Conservation (phyloP, 1,284 basidiomycete species). For the Heterobasidion parviporum region DNA sequence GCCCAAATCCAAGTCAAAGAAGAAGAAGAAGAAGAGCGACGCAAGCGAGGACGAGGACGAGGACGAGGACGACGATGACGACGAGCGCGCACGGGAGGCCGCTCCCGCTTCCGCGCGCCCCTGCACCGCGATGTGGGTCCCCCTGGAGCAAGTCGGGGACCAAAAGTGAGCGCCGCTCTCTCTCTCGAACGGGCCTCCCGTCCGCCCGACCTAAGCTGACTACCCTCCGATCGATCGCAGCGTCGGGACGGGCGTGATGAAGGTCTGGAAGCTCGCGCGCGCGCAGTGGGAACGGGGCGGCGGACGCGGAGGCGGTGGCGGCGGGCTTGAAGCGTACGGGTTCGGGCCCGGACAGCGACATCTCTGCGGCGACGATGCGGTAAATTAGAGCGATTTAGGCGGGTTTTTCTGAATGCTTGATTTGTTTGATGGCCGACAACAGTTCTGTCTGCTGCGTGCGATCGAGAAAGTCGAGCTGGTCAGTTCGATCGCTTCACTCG, state of each 20-base stretch:
- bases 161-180: slow-evolving; percentile 17
- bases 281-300: slow-evolving; percentile 4
- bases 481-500: no score
- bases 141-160: slow-evolving; percentile 14
- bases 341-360: background rate
- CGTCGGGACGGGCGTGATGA: slow-evolving; percentile 53
- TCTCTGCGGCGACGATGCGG: no score
- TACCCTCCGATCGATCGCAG: slow-evolving; percentile 20
- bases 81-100: background rate
- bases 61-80: background rate
- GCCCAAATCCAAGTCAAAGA: background rate
- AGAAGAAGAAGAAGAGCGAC: background rate
- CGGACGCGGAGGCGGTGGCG: no score
- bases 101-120: no score
- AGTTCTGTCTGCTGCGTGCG: no score
- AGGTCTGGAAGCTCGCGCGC: slow-evolving; percentile 40
- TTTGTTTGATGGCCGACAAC: no score
- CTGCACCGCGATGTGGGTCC: slow-evolving; percentile 16
- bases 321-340: background rate
- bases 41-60: background rate
- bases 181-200: background rate
- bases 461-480: no score
- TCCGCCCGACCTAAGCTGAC: no score
- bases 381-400: no score
- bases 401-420: no score